Base-by-base conservation (phyloP, 176 grass and related monocot genomes). In the Aegilops sharonensis region DNA sequence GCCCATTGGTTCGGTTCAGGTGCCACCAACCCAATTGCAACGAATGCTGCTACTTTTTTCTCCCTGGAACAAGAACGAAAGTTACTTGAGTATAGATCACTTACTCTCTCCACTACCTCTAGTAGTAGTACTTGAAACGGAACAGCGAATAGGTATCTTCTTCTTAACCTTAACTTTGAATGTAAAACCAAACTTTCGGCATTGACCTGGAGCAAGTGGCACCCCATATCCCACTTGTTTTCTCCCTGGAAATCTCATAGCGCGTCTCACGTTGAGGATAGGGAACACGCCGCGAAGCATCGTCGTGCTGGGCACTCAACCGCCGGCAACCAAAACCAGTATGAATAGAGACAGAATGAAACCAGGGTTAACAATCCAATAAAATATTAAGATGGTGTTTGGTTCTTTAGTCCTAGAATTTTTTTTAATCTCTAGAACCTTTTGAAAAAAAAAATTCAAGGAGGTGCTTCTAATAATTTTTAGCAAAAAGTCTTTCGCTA, bases 131-230 rank as follows among this genome's bases (percentile, higher is more conserved):
- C 57, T 65, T 70, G 32, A 67, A 76, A 66, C 11, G 47, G 31
- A 23, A 85, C 37, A 37, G 1, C 47, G 23, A 42, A 79, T 74
- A 52, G 2, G n/a, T 67, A 35, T 15, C 56, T 23, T 40, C 15
- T 63, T 56, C 42, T 32, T 74, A 40, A 10, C 65, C 42, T 32
- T 74, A 40, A 10, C 75, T 87, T 57, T 57, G 64, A 90, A 65
- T 56, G 50, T 42, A 54, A 54, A 54, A 54, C 56, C 57, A 73
- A 87, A 80, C 80, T 52, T 87, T 62, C 20, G 36, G 81, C 40
- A 36, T 84, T 91, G 89, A 87, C 81, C 65, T 48, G 15, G 30
- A 84, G 11, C 89, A 87, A 80, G 75, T 79, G 80, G 83, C 36
- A 29, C 3, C 64, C 78, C 57, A 21, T 54, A 50, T 40, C 67